Evolutionary conservation across 2,329 filamentous ascomycete genomes (phyloP), one percentile per base, ranked within the genome.

Genomic region (Ciborinia camelliae): DNA sequence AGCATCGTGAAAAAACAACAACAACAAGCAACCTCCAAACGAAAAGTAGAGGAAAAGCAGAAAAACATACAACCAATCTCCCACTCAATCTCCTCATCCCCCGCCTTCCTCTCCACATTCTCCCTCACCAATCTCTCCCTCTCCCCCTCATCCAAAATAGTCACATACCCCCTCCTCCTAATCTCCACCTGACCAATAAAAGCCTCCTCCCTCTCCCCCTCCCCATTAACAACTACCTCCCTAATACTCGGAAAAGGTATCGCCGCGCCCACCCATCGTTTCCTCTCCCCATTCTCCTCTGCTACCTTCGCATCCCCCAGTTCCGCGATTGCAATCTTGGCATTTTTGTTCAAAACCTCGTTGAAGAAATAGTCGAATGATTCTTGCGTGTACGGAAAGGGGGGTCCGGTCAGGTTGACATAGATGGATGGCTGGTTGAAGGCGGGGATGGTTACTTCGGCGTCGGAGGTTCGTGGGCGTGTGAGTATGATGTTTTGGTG

Each of bases 201-300:
- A 10, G 7, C 20, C 52, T 63, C 50, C 12, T 18, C 43, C 7
- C 18, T 57, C 30, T 45, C 23, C 2, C 30, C 51, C 43, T 26
- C 18, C 39, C 39, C 53, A 12, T 30, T 51, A 10, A 28, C 10
- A 35, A 45, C 43, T 15, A 47, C 50, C 23, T 47, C 61, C 20
- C 61, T 55, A 28, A 63, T 63, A 26, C 50, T 63, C 20, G 61
- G 61, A 30, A 63, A 63, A 0, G 61, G 61, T n/a, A 57, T n/a
- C 1, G 23, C 50, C 0, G n/a, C n/a, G n/a, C 51, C 61, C 15
- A 63, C 51, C 61, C 61, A 63, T 9, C n/a, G 48, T 15, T 18
- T 26, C 23, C 35, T 39, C 2, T 23, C n/a, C 1, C 32, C 32
- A 14, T 51, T 14, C 3, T 37, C 23, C 23, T 37, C 18, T 7